Conservation (phyloP, 768 basidiomycete species). For the Hypholoma sublateritium region DNA sequence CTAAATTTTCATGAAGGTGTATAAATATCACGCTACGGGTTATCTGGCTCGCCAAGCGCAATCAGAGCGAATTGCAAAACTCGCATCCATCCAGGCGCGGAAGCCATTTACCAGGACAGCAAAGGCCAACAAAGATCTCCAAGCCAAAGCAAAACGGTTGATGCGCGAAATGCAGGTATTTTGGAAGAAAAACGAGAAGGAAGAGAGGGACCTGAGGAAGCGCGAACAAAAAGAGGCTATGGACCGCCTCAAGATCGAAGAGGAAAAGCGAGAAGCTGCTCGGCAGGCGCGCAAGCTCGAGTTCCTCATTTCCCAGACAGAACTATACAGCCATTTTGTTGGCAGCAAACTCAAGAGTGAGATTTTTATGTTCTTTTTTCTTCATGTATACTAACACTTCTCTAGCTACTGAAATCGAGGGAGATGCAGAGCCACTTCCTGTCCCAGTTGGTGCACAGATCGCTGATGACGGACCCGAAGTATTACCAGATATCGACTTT, state of each 20-base stretch:
- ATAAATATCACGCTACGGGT: slow-evolving; percentile 71
- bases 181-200: slow-evolving; percentile 98
- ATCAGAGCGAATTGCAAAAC: slow-evolving; percentile 71
- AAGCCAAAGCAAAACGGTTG: slow-evolving; percentile 81
- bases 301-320: slow-evolving; percentile 98
- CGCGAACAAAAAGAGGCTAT: slow-evolving; percentile 93
- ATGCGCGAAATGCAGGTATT: slow-evolving; percentile 97
- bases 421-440: slow-evolving; percentile 40
- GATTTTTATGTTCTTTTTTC: slow-evolving; percentile 22
- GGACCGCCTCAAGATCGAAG: slow-evolving; percentile 84
- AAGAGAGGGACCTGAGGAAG: slow-evolving; percentile 89
- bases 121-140: slow-evolving; percentile 79
- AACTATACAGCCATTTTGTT: slow-evolving; percentile 98
- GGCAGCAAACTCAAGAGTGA: slow-evolving; percentile 92
- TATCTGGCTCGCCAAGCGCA: slow-evolving; percentile 68
- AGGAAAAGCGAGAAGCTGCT: slow-evolving; percentile 91
- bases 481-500: slow-evolving; percentile 80
- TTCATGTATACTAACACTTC: slow-evolving; percentile 10
- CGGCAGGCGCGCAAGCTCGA: slow-evolving; percentile 95
- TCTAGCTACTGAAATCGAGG: slow-evolving; percentile 77
- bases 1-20: slow-evolving; percentile 50
- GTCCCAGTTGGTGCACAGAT: slow-evolving; percentile 59
- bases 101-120: slow-evolving; percentile 72
- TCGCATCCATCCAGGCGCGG: slow-evolving; percentile 76
- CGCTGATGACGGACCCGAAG: slow-evolving; percentile 48